Evolutionary conservation across 306 rosid genomes (phyloP), one percentile per base, ranked within the genome.

Genomic region (Trifolium pratense): DNA sequence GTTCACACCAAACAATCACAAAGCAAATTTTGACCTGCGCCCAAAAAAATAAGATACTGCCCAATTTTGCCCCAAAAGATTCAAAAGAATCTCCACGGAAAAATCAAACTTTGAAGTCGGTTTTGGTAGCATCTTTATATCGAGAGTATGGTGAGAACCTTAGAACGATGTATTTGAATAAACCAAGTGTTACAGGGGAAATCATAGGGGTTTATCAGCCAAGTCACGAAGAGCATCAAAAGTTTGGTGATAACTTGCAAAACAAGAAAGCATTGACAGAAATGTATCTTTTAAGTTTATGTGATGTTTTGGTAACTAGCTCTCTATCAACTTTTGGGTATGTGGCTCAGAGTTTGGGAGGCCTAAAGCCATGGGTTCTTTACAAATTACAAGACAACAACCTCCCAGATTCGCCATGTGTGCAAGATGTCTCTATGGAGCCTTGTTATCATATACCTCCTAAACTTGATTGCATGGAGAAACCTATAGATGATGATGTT

Each of bases 221-320:
- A n/a, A 87, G 89, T 60, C 91, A 89, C 6, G 89, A 86, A 82
- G 87, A 51, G 83, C 15, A 86, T 9, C 89, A 86, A 56, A 89
- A 89, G 64, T 84, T 75, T 3, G 61, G 80, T 70, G 84, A 87
- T 21, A 66, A 66, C 55, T 40, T 66, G 55, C 37, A 66, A 68
- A 84, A 59, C 12, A 76, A 61, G 36, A 87, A 81, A 84, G 89
- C 92, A 23, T 72, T 64, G 70, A 75, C 81, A 0, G 87, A 87
- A 61, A 87, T 87, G 77, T 87, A 83, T 36, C 39, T 85, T 3
- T 73, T 85, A 21, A 87, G 92, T 59, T 71, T 87, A 75, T 78
- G 78, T 8, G 87, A 87, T 46, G 76, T 66, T 46, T 70, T 85
- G 82, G 76, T 87, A 51, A 87, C 89, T 15, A 81, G 87, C 31